phyloP scores from a whole-genome alignment of 139 green algal species.

The Chlamydomonas sp. region DNA sequence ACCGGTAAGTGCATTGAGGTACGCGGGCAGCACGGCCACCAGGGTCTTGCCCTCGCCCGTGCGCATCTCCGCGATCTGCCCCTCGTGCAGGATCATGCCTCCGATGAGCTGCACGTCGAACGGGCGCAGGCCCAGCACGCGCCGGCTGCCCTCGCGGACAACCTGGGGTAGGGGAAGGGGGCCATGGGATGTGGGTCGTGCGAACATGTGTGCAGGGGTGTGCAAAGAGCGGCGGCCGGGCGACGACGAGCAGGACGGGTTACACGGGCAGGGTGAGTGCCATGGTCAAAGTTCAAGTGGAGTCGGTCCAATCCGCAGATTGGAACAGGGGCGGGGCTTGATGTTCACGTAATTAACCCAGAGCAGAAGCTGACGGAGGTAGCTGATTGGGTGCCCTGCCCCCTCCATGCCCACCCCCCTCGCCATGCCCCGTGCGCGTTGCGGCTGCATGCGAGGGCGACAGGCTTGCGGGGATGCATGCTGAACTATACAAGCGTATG shows the following conservation, averaged over 20 bases:
- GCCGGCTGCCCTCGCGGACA: slow-evolving; percentile 90
- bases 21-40: slow-evolving; percentile 96
- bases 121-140: slow-evolving; percentile 95
- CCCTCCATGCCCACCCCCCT: too few species aligned
- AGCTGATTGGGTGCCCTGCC: too few species aligned
- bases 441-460: too few species aligned
- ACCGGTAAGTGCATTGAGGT: slow-evolving; percentile 92
- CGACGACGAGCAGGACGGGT: too few species aligned
- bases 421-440: too few species aligned
- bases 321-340: background rate
- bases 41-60: slow-evolving; percentile 99
- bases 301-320: background rate
- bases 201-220: background rate
- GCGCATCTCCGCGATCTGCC: slow-evolving; percentile 94
- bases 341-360: too few species aligned
- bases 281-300: background rate
- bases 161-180: slow-evolving; percentile 61
- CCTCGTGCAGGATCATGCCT: slow-evolving; percentile 93
- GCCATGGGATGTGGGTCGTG: background rate
- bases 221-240: too few species aligned
- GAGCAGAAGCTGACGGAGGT: too few species aligned
- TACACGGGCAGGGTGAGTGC: too few species aligned
- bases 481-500: too few species aligned
- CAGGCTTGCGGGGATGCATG: too few species aligned
- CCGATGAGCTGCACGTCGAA: slow-evolving; percentile 99